These are phyloP conservation scores for Hypoxylon sp. DNA, from an alignment of 2,329 filamentous ascomycete species.

Conservation along the genomic window DNA sequence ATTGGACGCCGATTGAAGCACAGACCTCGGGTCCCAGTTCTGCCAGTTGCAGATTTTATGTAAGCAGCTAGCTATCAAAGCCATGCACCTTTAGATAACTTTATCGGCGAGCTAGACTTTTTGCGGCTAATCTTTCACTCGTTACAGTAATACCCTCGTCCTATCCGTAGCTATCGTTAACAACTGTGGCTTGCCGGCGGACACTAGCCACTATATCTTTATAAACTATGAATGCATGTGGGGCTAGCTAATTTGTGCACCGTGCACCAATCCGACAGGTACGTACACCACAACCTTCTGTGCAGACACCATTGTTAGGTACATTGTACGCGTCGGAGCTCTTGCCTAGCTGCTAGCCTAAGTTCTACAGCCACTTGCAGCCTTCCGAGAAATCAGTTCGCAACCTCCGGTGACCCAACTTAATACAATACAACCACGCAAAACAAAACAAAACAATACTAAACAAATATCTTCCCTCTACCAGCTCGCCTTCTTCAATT, in stretches of 20 bases:
- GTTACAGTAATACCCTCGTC: neutral
- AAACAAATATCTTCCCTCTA: constrained; percentile 14
- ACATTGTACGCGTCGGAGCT: constrained; percentile 56
- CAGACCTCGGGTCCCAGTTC: constrained; percentile 23
- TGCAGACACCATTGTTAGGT: constrained; percentile 31
- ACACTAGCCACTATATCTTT: constrained; percentile 15
- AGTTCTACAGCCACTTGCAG: constrained; percentile 37
- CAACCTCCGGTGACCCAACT: constrained; percentile 25
- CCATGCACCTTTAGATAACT: neutral
- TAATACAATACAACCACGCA: constrained; percentile 6
- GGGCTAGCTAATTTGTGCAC: neutral
- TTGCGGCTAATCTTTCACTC: neutral
- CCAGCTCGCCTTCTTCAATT: constrained; percentile 3
- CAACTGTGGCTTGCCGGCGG: constrained; percentile 54
- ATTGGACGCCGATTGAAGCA: constrained; percentile 20
- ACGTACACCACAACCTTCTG: constrained; percentile 15
- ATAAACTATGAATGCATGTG: constrained; percentile 1
- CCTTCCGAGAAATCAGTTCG: constrained; percentile 44
- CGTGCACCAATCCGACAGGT: constrained; percentile 4
- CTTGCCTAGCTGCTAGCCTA: constrained; percentile 52
- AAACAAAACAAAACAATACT: constrained; percentile 18
- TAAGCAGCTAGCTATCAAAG: constrained; percentile 6
- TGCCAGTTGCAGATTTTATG: constrained; percentile 3
- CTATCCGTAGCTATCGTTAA: neutral
- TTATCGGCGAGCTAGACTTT: neutral